Base-by-base conservation (phyloP, 2,329 filamentous ascomycete genomes). In the Alternaria hordeiaustralica region DNA sequence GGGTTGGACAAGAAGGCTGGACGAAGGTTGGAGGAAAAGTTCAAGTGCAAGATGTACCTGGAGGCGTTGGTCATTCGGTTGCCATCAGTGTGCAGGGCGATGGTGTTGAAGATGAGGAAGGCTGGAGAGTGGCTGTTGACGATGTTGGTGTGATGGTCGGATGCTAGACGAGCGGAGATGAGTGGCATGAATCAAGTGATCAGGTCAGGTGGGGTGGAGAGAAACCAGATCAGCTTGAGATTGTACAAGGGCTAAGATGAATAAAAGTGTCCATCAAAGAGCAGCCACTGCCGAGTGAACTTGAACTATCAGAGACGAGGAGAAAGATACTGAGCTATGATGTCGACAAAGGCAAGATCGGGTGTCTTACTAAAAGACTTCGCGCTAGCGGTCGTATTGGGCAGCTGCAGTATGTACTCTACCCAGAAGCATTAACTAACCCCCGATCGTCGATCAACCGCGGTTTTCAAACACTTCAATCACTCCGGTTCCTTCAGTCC, bases 401-500 rank as follows among this genome's bases (percentile, higher is more conserved):
- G n/a, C n/a, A 41, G 36, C 36, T 41, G 36, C 36, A 41, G 15
- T 18, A 41, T n/a, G 15, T 18, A 41, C 36, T 18, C 36, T 41
- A 18, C 15, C 15, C 9, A 41, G 13, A 18, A 10, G 23, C 1
- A n/a, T 26, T 18, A 18, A 13, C 20, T 26, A 25, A 5, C 4
- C 9, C 15, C 23, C 21, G 13, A 25, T 49, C 15, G 49, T 23
- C 13, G 18, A 36, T 36, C 5, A 33, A 33, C 30, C 13, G 7
- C 20, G 49, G 23, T 23, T 5, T 36, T 6, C 36, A 36, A 51
- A 30, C 54, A 60, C 10, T 58, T 54, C 43, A 53, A 25, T n/a
- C n/a, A 36, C 23, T 30, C 20, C 7, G 28, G 13, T 23, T 33
- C 23, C 18, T 72, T 74, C 41, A 77, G 56, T 15, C 76, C 77